These are phyloP conservation scores for Cladophialophora yegresii DNA, from an alignment of 2,329 filamentous ascomycete species.

Conservation along the genomic window DNA sequence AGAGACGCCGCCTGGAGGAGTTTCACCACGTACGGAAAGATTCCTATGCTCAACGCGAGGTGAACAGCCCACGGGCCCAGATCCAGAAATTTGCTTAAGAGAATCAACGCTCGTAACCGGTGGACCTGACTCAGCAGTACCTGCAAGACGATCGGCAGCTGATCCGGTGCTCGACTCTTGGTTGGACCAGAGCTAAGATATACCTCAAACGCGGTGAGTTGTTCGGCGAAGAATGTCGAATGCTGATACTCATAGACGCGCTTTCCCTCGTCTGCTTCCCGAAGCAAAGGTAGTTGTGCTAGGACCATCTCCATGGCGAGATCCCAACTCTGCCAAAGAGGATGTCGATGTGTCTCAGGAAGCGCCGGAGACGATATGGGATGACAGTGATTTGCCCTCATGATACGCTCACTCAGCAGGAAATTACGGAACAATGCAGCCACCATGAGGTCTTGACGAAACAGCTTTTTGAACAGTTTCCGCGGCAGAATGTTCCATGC, in stretches of 20 bases:
- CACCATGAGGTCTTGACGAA: slow-evolving; percentile 98
- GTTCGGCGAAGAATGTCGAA: slow-evolving; percentile 94
- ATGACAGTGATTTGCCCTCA: slow-evolving; percentile 94
- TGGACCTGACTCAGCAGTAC: slow-evolving; percentile 96
- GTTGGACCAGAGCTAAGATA: slow-evolving; percentile 84
- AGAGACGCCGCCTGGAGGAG: slow-evolving; percentile 90
- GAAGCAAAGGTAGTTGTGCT: slow-evolving; percentile 79
- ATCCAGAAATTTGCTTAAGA: slow-evolving; percentile 91
- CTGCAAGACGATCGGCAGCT: slow-evolving; percentile 92
- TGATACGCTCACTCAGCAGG: slow-evolving; percentile 87
- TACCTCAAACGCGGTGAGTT: slow-evolving; percentile 94
- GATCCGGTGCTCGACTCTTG: slow-evolving; percentile 84
- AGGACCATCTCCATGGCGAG: slow-evolving; percentile 93
- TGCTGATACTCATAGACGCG: slow-evolving; percentile 87
- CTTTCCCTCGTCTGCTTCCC: slow-evolving; percentile 73
- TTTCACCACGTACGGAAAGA: slow-evolving; percentile 98
- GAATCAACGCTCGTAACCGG: slow-evolving; percentile 81
- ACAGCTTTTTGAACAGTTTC: slow-evolving; percentile 91
- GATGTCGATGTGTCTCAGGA: slow-evolving; percentile 93
- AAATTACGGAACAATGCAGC: slow-evolving; percentile 96
- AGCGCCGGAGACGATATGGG: slow-evolving; percentile 88
- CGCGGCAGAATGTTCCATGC: slow-evolving; percentile 94
- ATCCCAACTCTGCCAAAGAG: slow-evolving; percentile 97
- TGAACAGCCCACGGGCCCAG: slow-evolving; percentile 99
- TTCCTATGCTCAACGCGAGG: slow-evolving; percentile 92